A percentile compares a stretch with the other conserved stretches of the same genome.
Conservation (phyloP, 2,329 filamentous ascomycete species). For the Colletotrichum nymphaeae region DNA sequence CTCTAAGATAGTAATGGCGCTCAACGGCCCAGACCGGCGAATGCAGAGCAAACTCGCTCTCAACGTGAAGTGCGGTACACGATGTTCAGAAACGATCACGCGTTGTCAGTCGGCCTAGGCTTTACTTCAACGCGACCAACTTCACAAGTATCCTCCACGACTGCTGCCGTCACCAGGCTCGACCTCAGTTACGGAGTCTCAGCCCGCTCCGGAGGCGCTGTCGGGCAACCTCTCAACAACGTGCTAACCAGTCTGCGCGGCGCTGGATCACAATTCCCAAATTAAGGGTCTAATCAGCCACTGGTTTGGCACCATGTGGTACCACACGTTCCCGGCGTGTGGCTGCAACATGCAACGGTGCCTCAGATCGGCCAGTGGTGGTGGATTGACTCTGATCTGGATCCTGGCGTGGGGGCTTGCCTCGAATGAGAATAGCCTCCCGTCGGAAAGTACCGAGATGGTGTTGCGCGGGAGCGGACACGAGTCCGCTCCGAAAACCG, state of each 20-base stretch:
- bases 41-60: background rate
- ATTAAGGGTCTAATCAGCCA: background rate
- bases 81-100: background rate
- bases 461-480: background rate
- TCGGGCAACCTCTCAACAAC: background rate
- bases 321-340: background rate
- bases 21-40: background rate
- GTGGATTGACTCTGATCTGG: too few species aligned
- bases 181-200: background rate
- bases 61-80: background rate
- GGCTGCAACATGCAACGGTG: background rate
- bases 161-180: background rate
- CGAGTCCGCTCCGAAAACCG: background rate
- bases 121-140: background rate
- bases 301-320: background rate
- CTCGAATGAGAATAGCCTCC: background rate
- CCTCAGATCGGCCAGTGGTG: background rate
- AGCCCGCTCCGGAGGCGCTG: background rate
- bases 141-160: background rate
- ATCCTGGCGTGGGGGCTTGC: background rate
- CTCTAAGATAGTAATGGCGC: too few species aligned
- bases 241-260: background rate
- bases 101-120: background rate
- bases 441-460: background rate
- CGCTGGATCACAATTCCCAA: background rate